These are phyloP conservation scores for Yamadazyma sp. DNA, from an alignment of 1,139 yeast genomes.

Conservation along the genomic window DNA sequence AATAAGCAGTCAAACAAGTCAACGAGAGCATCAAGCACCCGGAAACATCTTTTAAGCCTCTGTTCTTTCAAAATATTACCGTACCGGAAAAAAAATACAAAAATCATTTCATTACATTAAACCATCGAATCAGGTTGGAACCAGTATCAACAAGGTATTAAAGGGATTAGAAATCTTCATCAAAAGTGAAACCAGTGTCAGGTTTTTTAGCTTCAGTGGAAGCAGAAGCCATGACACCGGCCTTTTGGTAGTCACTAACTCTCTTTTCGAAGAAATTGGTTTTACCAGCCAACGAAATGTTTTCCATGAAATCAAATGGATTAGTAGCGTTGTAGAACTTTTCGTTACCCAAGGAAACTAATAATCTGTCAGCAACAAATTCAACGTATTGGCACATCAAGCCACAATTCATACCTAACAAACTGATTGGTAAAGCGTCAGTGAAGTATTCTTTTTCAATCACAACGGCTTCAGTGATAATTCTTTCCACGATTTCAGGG, in stretches of 20 bases:
- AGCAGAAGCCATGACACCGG: conserved; percentile 84
- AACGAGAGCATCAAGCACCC: conserved; percentile 1
- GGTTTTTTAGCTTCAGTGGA: conserved; percentile 28
- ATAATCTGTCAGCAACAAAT: conserved; percentile 93
- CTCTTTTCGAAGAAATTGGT: conserved; percentile 99
- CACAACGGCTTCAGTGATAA: conserved; percentile 91
- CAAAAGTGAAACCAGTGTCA: conserved; percentile 42
- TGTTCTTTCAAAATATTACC: background rate
- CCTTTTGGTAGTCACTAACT: conserved; percentile 98
- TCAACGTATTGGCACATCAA: conserved; percentile 98
- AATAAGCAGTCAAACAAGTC: conserved; percentile 2
- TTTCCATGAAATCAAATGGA: conserved; percentile 99
- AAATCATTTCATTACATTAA: conserved; percentile 3
- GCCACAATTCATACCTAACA: conserved; percentile 89
- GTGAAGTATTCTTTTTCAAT: conserved; percentile 94
- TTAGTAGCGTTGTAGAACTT: conserved; percentile 84
- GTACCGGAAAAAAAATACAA: conserved; percentile 2
- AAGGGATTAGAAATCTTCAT: conserved; percentile 45
- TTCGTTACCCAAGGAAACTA: conserved; percentile 85
- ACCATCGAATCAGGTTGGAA: too few species aligned
- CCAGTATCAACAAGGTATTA: background rate
- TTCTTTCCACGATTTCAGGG: conserved; percentile 71
- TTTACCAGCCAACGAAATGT: conserved; percentile 95
- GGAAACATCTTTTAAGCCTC: background rate
- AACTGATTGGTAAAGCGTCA: conserved; percentile 87